Conservation (phyloP, 441 rosid genomes). For the Adansonia grandidieri region DNA sequence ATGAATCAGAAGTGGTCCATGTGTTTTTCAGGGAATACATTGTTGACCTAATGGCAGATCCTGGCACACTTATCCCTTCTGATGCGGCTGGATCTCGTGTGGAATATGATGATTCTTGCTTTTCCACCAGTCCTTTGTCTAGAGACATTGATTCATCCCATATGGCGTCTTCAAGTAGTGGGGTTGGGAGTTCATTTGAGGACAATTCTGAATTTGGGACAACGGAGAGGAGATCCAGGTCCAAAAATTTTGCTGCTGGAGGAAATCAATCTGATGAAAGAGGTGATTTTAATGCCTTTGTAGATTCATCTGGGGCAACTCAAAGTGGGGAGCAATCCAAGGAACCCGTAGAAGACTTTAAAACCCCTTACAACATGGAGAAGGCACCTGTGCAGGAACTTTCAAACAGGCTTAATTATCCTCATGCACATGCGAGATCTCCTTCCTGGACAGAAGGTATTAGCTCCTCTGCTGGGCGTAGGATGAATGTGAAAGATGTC, state of each 20-base stretch:
- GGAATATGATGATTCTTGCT: conserved; percentile 62
- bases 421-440: conserved; percentile 72
- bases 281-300: conserved; percentile 39
- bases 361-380: conserved; percentile 37
- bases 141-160: conserved; percentile 60
- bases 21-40: conserved; percentile 92
- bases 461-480: conserved; percentile 81
- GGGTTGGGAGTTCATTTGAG: conserved; percentile 61
- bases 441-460: conserved; percentile 99
- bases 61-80: conserved; percentile 95
- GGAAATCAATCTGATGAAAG: conserved; percentile 46
- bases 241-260: conserved; percentile 37
- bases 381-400: conserved; percentile 46
- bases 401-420: conserved; percentile 56
- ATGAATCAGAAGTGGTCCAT: conserved; percentile 31
- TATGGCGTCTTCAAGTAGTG: conserved; percentile 72
- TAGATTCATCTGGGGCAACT: conserved; percentile 30
- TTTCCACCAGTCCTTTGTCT: conserved; percentile 64
- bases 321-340: conserved; percentile 47
- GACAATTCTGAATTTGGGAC: conserved; percentile 57
- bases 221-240: conserved; percentile 48
- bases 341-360: conserved; percentile 42
- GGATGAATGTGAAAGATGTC: conserved; percentile 97
- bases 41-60: conserved; percentile 97
- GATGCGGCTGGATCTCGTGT: conserved; percentile 72